These are phyloP conservation scores for Colletotrichum eleusines DNA, from an alignment of 2,329 filamentous ascomycete species.

Conservation along the genomic window DNA sequence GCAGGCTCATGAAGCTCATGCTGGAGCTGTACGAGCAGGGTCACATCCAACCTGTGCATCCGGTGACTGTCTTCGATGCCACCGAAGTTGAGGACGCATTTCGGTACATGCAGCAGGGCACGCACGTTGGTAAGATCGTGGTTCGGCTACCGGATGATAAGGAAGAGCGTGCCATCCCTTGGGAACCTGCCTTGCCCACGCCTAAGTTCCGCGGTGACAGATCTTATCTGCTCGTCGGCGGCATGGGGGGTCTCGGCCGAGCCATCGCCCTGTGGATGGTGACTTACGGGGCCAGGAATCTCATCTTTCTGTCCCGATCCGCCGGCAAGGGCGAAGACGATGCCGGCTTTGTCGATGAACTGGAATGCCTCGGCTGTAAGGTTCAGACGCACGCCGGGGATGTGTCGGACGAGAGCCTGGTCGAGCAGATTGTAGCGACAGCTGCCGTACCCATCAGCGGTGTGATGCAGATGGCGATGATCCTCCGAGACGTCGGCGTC, in stretches of 20 bases:
- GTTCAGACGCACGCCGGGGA: neutral
- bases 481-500: neutral
- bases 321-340: slow-evolving; percentile 21
- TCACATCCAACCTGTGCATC: neutral
- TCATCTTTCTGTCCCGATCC: slow-evolving; percentile 47
- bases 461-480: neutral
- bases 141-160: too few relatives aligned
- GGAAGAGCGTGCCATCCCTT: neutral
- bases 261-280: slow-evolving; percentile 49
- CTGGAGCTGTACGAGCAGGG: neutral
- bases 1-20: too few relatives aligned
- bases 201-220: neutral
- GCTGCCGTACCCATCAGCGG: too few relatives aligned
- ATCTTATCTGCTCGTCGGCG: slow-evolving; percentile 46
- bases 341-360: neutral
- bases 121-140: slow-evolving; percentile 1
- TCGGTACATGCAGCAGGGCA: neutral
- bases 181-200: too few relatives aligned
- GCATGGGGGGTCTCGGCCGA: slow-evolving; percentile 49
- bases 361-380: slow-evolving; percentile 2
- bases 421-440: neutral
- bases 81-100: neutral
- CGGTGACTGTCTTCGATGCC: neutral
- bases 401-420: neutral
- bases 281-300: slow-evolving; percentile 46